Base-by-base conservation (phyloP, 139 green algal species). In the Axilococcus clingmanii region DNA sequence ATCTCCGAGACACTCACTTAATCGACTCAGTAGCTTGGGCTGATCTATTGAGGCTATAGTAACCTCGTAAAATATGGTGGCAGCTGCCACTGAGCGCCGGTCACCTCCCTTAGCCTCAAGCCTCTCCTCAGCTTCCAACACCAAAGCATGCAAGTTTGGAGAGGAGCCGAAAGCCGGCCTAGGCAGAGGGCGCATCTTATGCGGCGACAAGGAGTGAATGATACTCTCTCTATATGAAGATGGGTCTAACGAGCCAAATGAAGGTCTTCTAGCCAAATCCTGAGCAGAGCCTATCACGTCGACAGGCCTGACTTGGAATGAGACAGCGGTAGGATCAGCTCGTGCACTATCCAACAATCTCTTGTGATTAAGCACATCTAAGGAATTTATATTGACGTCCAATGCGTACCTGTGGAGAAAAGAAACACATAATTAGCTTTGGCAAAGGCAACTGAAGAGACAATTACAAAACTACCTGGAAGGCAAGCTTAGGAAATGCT, bases 311-410 rank as follows among this genome's bases (percentile, higher is more conserved):
- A 94, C 80, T 32, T 88, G 81, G 47, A 94, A 95, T 1, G 71
- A 85, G 6, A 94, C 82, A 4, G 77, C 80, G 24, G 63, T 75
- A 3, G 79, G 82, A 67, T 91, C 82, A 14, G 63, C 44, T 12
- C 78, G 60, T 11, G 88, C 90, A 40, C 82, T 80, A 44, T 94
- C 77, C 22, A 98, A 68, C 59, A 98, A 75, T 19, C 80, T 63
- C 63, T 94, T 91, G 64, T 98, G 91, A 30, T 79, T 87, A 0
- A 96, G 51, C 31, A 98, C 81, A 43, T 96, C 90, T 11, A 92
- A 37, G n/a, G 75, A 78, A 32, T 79, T 70, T 19, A 84, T 82
- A 63, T 94, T 93, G 4, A 95, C 81, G 45, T 95, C 86, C n/a
- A 92, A 57, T 4, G 80, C 80, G 54, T 95, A 95, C 30, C 63